Base-by-base conservation (phyloP, 139 green algal genomes). In the Chlorella sp. region DNA sequence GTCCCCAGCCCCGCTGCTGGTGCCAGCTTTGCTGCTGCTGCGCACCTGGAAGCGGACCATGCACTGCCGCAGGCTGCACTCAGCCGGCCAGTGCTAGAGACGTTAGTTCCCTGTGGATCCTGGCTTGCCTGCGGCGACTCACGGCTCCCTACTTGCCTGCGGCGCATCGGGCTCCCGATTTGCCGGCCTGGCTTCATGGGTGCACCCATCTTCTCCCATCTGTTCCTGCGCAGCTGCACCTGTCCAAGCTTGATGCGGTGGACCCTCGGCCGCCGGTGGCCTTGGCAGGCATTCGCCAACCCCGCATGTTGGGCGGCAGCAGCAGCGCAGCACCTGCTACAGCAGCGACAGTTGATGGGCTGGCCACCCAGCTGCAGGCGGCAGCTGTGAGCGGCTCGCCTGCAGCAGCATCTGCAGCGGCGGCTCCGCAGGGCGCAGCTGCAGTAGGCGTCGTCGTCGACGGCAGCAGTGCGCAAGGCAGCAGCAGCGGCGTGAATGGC, bases 71-170 rank as follows among this genome's bases (percentile, higher is more conserved):
- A n/a, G n/a, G n/a, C n/a, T n/a, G n/a, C n/a, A n/a, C n/a, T n/a
- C n/a, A n/a, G n/a, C n/a, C n/a, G n/a, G n/a, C n/a, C n/a, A n/a
- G n/a, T n/a, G n/a, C n/a, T n/a, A n/a, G n/a, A n/a, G n/a, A n/a
- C n/a, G n/a, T n/a, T n/a, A n/a, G n/a, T n/a, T n/a, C n/a, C n/a
- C n/a, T n/a, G n/a, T n/a, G n/a, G n/a, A n/a, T n/a, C n/a, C n/a
- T n/a, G n/a, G n/a, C n/a, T n/a, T n/a, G n/a, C n/a, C n/a, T n/a
- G n/a, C n/a, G n/a, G n/a, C n/a, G n/a, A n/a, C n/a, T n/a, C n/a
- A n/a, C 32, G 96, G 93, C 93, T 87, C 95, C 4, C 90, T 85
- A 0, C 95, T 94, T 30, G 94, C 86, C 11, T n/a, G n/a, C n/a
- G n/a, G n/a, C n/a, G n/a, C n/a, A n/a, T n/a, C n/a, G n/a, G n/a